Evolutionary conservation across 225 moss, liverwort and hornwort genomes (phyloP).

Genomic region (Sphagnum tenellum): DNA sequence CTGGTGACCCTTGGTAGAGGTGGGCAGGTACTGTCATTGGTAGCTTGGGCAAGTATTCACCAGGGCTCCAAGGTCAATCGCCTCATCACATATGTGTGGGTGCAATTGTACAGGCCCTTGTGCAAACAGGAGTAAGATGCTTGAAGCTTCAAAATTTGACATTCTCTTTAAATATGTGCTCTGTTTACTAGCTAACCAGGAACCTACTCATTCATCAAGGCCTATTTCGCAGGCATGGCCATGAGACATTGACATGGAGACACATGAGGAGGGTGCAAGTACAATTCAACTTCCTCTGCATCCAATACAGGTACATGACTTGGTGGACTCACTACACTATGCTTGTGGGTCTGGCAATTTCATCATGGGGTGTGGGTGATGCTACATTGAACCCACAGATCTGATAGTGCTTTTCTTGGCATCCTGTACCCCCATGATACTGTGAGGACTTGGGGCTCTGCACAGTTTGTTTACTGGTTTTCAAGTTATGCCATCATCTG

Average conservation of each 20-base stretch:
- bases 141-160: not conserved
- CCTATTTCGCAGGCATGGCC: too few relatives aligned
- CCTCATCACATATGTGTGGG: constrained; percentile 37
- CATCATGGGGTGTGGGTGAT: constrained; percentile 81
- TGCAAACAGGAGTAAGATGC: constrained; percentile 52
- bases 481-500: too few relatives aligned
- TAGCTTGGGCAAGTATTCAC: constrained; percentile 61
- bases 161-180: too few relatives aligned
- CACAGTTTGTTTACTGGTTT: too few relatives aligned
- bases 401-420: constrained; percentile 60
- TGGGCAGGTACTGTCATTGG: constrained; percentile 49
- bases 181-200: too few relatives aligned
- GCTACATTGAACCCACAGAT: constrained; percentile 87
- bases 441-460: constrained; percentile 21
- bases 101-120: constrained; percentile 57
- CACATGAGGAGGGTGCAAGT: too few relatives aligned
- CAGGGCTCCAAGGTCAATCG: constrained; percentile 59
- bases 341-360: constrained; percentile 40
- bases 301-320: constrained; percentile 24
- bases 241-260: too few relatives aligned
- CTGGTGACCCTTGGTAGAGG: not conserved
- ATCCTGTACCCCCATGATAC: constrained; percentile 73
- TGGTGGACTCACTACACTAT: constrained; percentile 32
- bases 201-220: too few relatives aligned
- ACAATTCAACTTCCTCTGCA: too few relatives aligned